Evolutionary conservation across 768 basidiomycete species (phyloP), one percentile per base, ranked within the genome.

Genomic region (Tulasnella sp.): DNA sequence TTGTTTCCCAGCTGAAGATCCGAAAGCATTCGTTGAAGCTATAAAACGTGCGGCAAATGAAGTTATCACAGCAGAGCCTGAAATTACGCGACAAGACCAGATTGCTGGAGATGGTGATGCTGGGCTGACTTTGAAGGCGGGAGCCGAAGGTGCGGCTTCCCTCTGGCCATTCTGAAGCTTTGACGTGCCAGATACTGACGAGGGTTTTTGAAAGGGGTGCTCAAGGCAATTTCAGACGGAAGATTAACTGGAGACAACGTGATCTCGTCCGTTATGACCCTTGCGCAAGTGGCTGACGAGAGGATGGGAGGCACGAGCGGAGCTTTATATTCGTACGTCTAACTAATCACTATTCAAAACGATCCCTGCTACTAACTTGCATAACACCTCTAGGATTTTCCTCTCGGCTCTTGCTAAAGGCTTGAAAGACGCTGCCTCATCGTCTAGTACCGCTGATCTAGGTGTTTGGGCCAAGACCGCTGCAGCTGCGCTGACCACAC

Each of bases 251-350:
- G 92, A 7, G 81, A 85, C 14, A 88, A 95, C 79, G 85, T 94
- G 69, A 85, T 92, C 45, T 85, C 84, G 34, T 87, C 90, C 72
- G 84, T 93, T 77, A 87, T 92, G 64, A 84, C 85, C 2, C 88
- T 96, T 77, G 88, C 95, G 2, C 86, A 89, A 78, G 88, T 91
- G 11, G 90, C 91, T 2, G 93, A 95, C 82, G 90, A 93, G 79
- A 85, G 86, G 22, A 97, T 97, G 95, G 95, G 93, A 15, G 95
- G 95, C 40, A 96, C 95, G 7, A 93, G 91, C 79, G 95, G 95
- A 3, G 94, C 94, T 0, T 82, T 97, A 36, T 97, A 96, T 82
- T 95, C 94, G 93, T 94, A 79, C 76, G 92, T 88, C 14, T 39
- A 14, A 19, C 17, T 11, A 12, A 2, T 49, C 42, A 71, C 73